Evolutionary conservation across 2,329 filamentous ascomycete species (phyloP), one percentile per base, ranked within the genome.

Genomic region (Sporothrix brunneoviolacea): DNA sequence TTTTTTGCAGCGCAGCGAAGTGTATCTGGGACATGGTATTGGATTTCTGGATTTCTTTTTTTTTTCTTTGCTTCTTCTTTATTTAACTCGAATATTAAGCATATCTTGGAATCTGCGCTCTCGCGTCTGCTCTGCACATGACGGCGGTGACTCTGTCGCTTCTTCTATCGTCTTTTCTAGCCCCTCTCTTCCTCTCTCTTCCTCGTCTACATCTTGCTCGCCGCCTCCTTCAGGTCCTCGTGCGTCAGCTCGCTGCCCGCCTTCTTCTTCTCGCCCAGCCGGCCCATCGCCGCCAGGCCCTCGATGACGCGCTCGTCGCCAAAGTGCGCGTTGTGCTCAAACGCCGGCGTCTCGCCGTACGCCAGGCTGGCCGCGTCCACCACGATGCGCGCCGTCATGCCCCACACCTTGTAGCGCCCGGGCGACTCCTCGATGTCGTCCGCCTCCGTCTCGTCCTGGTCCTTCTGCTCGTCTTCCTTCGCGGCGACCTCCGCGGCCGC

Each of bases 331-430:
- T 80, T 80, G 57, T 80, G 76, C 70, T 94, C 88, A 65, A 95
- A 95, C 63, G 89, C 85, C 4, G 91, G 91, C 63, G 88, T 81
- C 68, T 86, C 78, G 2, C 70, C 84, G 64, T 93, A 97, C 18
- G 91, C 91, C 16, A 95, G 76, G 55, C 88, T 75, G 30, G 91
- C 91, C 4, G 86, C 85, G 68, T 97, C 91, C 5, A 96, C 88
- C 49, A 96, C 66, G 49, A 97, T 91, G 47, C 89, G 75, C 3
- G 89, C 91, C 48, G 91, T 97, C 88, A 97, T 91, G 15, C 91
- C 91, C 79, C 91, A 96, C 4, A 97, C 90, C 58, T 86, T 83
- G 68, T 93, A 95, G 33, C 86, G 74, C 3, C 72, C 71, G 4
- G 67, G 62, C 10, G 68, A 65, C 53, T 75, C 69, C 68, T 55